phyloP scores from a whole-genome alignment of 345 rosid genomes.

The Lenwebbia sp. region DNA sequence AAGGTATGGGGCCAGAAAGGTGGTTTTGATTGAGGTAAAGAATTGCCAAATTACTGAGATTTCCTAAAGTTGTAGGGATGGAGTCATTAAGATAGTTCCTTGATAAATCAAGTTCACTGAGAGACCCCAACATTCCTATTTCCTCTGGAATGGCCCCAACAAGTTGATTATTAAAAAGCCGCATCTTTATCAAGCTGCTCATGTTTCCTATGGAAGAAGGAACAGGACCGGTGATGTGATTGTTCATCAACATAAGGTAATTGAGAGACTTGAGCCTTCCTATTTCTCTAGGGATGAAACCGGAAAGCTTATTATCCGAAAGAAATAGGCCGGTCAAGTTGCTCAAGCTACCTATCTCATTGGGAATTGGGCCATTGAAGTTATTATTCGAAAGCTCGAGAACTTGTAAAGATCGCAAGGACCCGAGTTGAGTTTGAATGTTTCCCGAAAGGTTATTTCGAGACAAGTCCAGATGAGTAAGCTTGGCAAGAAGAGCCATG shows the following conservation, averaged over 20 bases:
- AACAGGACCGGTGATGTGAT: neutral
- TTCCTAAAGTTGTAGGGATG: neutral
- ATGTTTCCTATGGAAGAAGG: neutral
- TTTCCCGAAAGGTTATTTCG: neutral
- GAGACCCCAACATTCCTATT: neutral
- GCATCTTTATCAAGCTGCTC: neutral
- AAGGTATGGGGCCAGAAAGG: neutral
- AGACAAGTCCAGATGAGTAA: slow-evolving; percentile 4
- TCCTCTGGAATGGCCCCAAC: neutral
- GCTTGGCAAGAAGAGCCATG: slow-evolving; percentile 5
- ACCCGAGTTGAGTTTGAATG: neutral
- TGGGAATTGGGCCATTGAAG: neutral
- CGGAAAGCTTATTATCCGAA: neutral
- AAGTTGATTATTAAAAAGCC: neutral
- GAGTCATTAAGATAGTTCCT: neutral
- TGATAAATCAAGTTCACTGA: neutral
- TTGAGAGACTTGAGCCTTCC: neutral
- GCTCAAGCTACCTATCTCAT: neutral
- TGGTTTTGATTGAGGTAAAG: neutral
- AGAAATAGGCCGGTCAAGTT: neutral
- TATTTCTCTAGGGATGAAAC: slow-evolving; percentile 5
- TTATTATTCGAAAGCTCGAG: neutral
- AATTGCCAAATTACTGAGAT: neutral
- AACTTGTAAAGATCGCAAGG: neutral
- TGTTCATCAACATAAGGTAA: neutral